Evolutionary conservation across 805 yeast species (phyloP).

Genomic region (Saccharomycopsis synnaedendra): DNA sequence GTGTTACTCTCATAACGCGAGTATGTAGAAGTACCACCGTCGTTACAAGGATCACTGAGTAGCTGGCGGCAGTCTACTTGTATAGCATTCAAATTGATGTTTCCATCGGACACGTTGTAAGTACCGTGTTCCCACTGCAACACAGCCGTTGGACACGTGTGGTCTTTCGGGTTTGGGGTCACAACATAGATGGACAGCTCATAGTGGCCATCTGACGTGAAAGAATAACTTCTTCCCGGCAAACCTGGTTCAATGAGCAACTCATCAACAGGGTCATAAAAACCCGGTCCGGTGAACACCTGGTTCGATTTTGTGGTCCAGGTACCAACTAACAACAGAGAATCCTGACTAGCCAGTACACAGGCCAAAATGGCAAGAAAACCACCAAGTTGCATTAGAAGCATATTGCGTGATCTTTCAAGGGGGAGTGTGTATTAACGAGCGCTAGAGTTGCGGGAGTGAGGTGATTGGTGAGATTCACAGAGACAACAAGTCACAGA

Average conservation of each 20-base stretch:
- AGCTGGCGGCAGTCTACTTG: slow-evolving; percentile 89
- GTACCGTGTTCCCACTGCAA: slow-evolving; percentile 85
- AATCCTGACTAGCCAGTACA: not conserved
- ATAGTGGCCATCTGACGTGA: slow-evolving; percentile 83
- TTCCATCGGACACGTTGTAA: slow-evolving; percentile 40
- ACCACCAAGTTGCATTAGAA: too few species aligned
- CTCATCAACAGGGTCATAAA: slow-evolving; percentile 94
- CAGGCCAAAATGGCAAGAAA: not conserved
- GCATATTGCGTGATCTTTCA: too few species aligned
- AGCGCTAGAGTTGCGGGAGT: not conserved
- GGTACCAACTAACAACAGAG: slow-evolving; percentile 42
- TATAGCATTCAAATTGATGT: slow-evolving; percentile 60
- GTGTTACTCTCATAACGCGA: slow-evolving; percentile 63
- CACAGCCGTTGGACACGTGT: slow-evolving; percentile 75
- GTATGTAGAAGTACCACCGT: slow-evolving; percentile 47
- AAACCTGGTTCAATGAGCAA: slow-evolving; percentile 88
- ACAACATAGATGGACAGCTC: slow-evolving; percentile 87
- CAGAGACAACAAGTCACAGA: not conserved
- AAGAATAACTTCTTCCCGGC: slow-evolving; percentile 89
- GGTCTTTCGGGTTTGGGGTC: slow-evolving; percentile 56
- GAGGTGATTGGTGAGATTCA: not conserved
- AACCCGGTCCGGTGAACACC: slow-evolving; percentile 94
- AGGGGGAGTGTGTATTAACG: too few species aligned
- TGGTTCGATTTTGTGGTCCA: slow-evolving; percentile 93
- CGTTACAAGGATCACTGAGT: slow-evolving; percentile 78